Percentiles rank a stretch among this genome's conserved stretches.
Evolutionary conservation across 768 basidiomycete genomes (phyloP).

Genomic region (Trametes gibbosa): DNA sequence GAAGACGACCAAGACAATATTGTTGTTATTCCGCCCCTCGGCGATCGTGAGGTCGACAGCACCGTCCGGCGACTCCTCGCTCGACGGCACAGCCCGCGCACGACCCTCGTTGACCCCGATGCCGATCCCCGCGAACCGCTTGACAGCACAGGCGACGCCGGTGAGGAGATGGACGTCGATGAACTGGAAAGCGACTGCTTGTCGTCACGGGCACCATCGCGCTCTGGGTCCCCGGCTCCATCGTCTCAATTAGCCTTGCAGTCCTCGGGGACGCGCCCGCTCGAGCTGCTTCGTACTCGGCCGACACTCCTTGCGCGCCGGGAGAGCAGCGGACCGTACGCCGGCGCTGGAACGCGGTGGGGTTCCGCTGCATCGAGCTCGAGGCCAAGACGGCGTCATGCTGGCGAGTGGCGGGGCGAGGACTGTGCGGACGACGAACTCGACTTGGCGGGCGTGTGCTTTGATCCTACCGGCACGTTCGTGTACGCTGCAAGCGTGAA

Average conservation of each 20-base stretch:
- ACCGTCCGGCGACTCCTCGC: constrained; percentile 56
- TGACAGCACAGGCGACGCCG: constrained; percentile 22
- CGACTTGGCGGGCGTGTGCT: constrained; percentile 70
- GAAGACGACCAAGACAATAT: constrained; percentile 47
- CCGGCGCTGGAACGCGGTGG: constrained; percentile 13
- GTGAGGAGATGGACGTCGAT: constrained; percentile 43
- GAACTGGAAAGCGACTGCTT: constrained; percentile 52
- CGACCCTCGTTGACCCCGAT: constrained; percentile 3
- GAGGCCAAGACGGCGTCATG: constrained; percentile 2
- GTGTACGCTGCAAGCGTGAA: constrained; percentile 66
- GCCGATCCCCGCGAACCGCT: constrained; percentile 15
- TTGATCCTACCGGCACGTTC: constrained; percentile 65
- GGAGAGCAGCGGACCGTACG: constrained; percentile 25
- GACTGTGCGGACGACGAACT: constrained; percentile 34
- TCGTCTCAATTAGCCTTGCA: constrained; percentile 21
- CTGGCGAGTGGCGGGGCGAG: constrained; percentile 1
- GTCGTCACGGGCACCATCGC: constrained; percentile 46
- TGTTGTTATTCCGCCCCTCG: constrained; percentile 54
- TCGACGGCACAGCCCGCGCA: constrained; percentile 36
- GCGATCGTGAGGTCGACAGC: constrained; percentile 53
- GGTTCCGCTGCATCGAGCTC: constrained; percentile 5
- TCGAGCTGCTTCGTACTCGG: constrained; percentile 21
- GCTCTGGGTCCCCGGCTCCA: constrained; percentile 39
- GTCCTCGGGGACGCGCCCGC: constrained; percentile 12
- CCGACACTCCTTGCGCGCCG: constrained; percentile 24